These are phyloP conservation scores for Ophidiomyces ophidiicola DNA, from an alignment of 2,329 filamentous ascomycete genomes.

Conservation along the genomic window DNA sequence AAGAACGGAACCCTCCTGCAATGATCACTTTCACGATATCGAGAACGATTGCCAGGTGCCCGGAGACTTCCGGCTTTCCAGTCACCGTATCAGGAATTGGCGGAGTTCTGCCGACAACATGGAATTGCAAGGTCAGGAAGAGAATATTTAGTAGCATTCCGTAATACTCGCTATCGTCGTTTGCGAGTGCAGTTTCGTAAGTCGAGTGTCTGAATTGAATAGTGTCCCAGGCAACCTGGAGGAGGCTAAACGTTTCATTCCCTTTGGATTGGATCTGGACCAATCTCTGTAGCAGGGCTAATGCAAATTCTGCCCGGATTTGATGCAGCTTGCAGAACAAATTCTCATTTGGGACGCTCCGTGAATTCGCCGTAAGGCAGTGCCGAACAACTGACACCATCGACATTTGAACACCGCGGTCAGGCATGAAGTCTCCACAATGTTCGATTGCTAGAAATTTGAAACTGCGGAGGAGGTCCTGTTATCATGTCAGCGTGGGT, in stretches of 20 bases:
- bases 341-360: constrained; percentile 57
- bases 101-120: constrained; percentile 27
- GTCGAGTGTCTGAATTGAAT: constrained; percentile 43
- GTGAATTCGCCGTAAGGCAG: constrained; percentile 67
- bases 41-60: constrained; percentile 49
- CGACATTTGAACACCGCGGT: constrained; percentile 50
- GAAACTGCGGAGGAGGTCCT: constrained; percentile 79
- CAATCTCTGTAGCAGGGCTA: constrained; percentile 70
- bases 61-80: constrained; percentile 29
- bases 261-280: constrained; percentile 44
- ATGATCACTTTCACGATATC: constrained; percentile 72
- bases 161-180: constrained; percentile 57
- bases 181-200: constrained; percentile 48
- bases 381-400: constrained; percentile 64
- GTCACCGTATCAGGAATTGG: constrained; percentile 25
- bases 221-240: constrained; percentile 49
- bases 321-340: constrained; percentile 72
- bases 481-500: constrained; percentile 19
- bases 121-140: constrained; percentile 61
- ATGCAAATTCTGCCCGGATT: constrained; percentile 64
- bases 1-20: constrained; percentile 65
- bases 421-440: constrained; percentile 48
- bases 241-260: constrained; percentile 41
- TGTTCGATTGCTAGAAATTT: constrained; percentile 78
- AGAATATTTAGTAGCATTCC: constrained; percentile 72